Conservation (phyloP, 148 eudicot species). For the Nyssa sinensis region DNA sequence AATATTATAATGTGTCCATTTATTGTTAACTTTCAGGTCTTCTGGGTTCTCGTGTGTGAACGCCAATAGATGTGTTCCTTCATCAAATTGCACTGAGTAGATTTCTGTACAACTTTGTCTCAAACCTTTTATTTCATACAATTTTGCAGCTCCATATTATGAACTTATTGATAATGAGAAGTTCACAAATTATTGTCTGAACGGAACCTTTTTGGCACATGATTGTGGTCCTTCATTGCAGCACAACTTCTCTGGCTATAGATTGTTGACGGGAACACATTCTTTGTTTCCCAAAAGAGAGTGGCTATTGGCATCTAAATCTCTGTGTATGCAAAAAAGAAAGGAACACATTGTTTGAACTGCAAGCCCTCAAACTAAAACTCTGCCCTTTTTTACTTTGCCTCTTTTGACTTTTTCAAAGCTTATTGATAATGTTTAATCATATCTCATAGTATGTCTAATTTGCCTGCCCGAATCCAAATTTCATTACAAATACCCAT, state of each 20-base stretch:
- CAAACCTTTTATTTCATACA: background rate
- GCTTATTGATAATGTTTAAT: background rate
- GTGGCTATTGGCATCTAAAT: too few relatives aligned
- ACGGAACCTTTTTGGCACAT: too few relatives aligned
- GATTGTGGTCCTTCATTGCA: too few relatives aligned
- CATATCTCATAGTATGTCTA: background rate
- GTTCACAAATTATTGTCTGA: background rate
- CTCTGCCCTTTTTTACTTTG: background rate
- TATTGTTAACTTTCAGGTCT: conserved; percentile 23
- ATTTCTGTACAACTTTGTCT: background rate
- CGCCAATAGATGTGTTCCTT: conserved; percentile 9
- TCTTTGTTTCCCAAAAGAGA: background rate
- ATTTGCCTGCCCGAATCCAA: background rate
- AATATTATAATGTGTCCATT: background rate
- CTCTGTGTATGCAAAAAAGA: too few relatives aligned
- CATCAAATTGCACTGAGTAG: conserved; percentile 7
- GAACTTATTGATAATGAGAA: background rate
- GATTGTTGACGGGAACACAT: background rate
- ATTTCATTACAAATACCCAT: background rate
- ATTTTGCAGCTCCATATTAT: background rate
- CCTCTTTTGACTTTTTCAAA: background rate
- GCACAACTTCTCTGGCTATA: too few relatives aligned
- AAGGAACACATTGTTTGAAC: background rate
- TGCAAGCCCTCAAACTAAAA: background rate
- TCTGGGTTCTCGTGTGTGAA: conserved; percentile 29